Evolutionary conservation across 2,329 filamentous ascomycete genomes (phyloP), one percentile per base, ranked within the genome.

Genomic region (Beauveria brongniartii): DNA sequence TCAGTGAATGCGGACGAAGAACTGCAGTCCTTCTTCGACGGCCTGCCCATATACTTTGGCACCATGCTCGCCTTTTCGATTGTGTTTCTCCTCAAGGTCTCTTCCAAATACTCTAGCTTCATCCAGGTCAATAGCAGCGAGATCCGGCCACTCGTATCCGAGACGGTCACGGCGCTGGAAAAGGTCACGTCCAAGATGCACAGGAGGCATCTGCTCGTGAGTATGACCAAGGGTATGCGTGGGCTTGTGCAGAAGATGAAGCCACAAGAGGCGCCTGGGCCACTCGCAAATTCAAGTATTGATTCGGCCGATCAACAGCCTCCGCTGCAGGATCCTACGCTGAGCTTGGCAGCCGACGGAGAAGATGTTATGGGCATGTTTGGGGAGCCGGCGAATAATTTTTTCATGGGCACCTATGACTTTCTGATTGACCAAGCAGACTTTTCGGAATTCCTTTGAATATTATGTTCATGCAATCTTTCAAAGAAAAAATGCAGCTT

Each of bases 351-450:
- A 5, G 41, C 50, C 5, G 44, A 48, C 8, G 41, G 26, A 14
- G 34, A 34, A 26, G 51, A 54, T 41, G 43, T 44, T 2, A 8
- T 61, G 28, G 51, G 58, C 22, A 61, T 55, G 44, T 61, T 61
- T 61, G 51, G 51, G 9, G 58, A 55, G 30, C 51, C 58, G 26
- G 16, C 48, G 22, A 43, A 28, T 28, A 55, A 61, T 7, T 55
- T 61, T 20, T 61, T 61, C 58, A 61, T 61, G 58, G 58, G 58
- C 20, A 50, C 58, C 8, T 61, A 61, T 50, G 58, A 61, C 34
- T 61, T 61, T 37, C 26, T 61, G 30, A 34, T 61, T 2, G 58
- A 61, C 8, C 51, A 61, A 30, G 58, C 28, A 14, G 51, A 55
- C 28, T 30, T 55, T 43, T 55, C 58, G 3, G 51, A 55, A 5